These are phyloP conservation scores for Garcileccinum viscosum DNA, from an alignment of 1,284 basidiomycete genomes.

Conservation along the genomic window DNA sequence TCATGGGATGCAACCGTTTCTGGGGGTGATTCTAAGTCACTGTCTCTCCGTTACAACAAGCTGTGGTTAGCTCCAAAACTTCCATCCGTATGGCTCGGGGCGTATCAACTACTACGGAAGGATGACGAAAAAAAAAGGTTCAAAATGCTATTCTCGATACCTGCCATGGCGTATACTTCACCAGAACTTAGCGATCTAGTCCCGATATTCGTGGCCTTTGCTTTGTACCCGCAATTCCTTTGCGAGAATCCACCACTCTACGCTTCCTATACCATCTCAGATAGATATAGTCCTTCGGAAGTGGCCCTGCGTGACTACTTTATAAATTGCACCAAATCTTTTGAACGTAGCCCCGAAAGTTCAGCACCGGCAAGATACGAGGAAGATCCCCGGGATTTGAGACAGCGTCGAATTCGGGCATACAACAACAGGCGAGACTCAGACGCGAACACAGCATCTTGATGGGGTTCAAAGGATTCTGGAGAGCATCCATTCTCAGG, in stretches of 20 bases:
- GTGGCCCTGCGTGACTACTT: slow-evolving; percentile 12
- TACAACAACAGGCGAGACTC: slow-evolving; percentile 14
- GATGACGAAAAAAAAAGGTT: background rate
- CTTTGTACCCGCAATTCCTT: background rate
- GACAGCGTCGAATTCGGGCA: slow-evolving; percentile 3
- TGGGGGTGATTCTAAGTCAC: background rate
- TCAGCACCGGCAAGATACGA: background rate
- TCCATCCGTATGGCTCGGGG: background rate
- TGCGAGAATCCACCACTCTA: background rate
- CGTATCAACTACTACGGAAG: background rate
- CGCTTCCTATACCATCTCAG: slow-evolving; percentile 18
- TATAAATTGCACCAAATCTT: slow-evolving; percentile 3
- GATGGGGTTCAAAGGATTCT: slow-evolving; percentile 18
- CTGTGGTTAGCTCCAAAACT: background rate
- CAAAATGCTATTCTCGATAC: background rate
- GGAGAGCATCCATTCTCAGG: background rate
- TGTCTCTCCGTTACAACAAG: slow-evolving; percentile 4
- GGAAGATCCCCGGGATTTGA: slow-evolving; percentile 15
- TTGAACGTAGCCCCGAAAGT: slow-evolving; percentile 18
- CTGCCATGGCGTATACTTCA: background rate
- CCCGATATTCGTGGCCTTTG: background rate
- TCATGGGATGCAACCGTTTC: slow-evolving; percentile 11
- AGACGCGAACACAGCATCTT: slow-evolving; percentile 8
- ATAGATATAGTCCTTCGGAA: slow-evolving; percentile 16
- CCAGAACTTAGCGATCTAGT: background rate